A percentile compares a stretch with the other conserved stretches of the same genome.
Conservation (phyloP, 345 rosid species). For the Ceriops decandra region DNA sequence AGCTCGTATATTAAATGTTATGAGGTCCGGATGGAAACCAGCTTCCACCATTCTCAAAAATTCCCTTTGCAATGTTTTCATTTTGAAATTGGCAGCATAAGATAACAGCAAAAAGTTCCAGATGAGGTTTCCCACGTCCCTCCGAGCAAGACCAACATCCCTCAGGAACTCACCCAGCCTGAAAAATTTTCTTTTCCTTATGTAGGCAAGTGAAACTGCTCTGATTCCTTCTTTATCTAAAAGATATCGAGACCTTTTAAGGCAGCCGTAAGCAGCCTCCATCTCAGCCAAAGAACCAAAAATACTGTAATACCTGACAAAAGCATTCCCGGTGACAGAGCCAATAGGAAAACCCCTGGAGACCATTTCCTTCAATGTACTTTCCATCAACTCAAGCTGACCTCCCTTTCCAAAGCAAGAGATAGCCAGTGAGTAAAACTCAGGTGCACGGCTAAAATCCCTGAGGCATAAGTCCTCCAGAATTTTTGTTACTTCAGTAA, state of each 20-base stretch:
- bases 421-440: conserved; percentile 48
- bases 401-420: conserved; percentile 60
- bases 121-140: conserved; percentile 53
- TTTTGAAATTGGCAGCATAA: conserved; percentile 75
- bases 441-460: conserved; percentile 25
- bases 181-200: conserved; percentile 44
- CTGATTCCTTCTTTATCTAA: conserved; percentile 52
- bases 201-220: conserved; percentile 52
- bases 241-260: conserved; percentile 51
- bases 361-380: conserved; percentile 38
- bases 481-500: conserved; percentile 37
- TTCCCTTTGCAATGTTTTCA: conserved; percentile 85
- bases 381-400: conserved; percentile 61
- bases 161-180: conserved; percentile 54
- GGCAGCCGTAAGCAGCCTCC: conserved; percentile 56
- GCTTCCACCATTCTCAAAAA: conserved; percentile 55
- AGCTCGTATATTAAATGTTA: conserved; percentile 70
- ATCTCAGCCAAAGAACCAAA: conserved; percentile 53
- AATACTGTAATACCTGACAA: conserved; percentile 45
- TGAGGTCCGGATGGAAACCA: conserved; percentile 69
- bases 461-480: conserved; percentile 39
- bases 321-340: conserved; percentile 46
- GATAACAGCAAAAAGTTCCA: conserved; percentile 81
- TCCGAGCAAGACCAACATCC: conserved; percentile 64
- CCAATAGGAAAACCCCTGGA: conserved; percentile 41